Evolutionary conservation across 495 filamentous ascomycete species (phyloP), one percentile per base, ranked within the genome.

Genomic region (Cryomyces minteri): DNA sequence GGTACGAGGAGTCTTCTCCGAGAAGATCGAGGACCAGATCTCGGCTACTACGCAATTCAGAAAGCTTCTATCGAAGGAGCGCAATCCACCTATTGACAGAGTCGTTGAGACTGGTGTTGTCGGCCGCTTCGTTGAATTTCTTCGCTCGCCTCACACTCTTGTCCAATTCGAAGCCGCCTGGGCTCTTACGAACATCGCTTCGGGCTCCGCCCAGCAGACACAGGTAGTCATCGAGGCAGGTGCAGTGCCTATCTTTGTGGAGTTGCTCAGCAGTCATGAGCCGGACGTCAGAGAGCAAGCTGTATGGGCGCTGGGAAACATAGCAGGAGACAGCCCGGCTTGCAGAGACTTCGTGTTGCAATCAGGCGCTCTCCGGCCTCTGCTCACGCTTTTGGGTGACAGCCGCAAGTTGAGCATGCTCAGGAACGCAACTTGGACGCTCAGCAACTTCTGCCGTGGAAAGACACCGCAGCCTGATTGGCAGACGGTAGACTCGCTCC

Each of bases 361-460:
- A 54, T 78, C 79, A 45, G 90, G 90, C 59, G 90, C 90, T 54
- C 76, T 98, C 29, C 82, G 82, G 55, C 90, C 90, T 34, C 73
- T 98, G 36, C 71, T 98, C 41, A 73, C 70, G 58, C 74, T 98
- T 37, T 77, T 98, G 39, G 90, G 88, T 38, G 92, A 99, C 63
- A 94, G 88, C 69, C 84, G 92, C 54, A 99, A 99, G 73, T 72
- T 99, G 43, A 94, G 87, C 72, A 99, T 99, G 92, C 77, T 99
- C 36, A 74, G 92, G 46, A 99, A 99, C 61, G 92, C 92, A 25
- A 96, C 92, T 29, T 99, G 92, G 92, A 99, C 92, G 28, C 70
- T 99, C 43, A 96, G 92, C 71, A 99, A 99, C 70, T 99, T 99
- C 69, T 99, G 92, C 69, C 88, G 92, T 72, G 92, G 92, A 64